A percentile compares a stretch with the other conserved stretches of the same genome.
Evolutionary conservation across 257 asterid genomes (phyloP).

Genomic region (Fraxinus cuspidata): DNA sequence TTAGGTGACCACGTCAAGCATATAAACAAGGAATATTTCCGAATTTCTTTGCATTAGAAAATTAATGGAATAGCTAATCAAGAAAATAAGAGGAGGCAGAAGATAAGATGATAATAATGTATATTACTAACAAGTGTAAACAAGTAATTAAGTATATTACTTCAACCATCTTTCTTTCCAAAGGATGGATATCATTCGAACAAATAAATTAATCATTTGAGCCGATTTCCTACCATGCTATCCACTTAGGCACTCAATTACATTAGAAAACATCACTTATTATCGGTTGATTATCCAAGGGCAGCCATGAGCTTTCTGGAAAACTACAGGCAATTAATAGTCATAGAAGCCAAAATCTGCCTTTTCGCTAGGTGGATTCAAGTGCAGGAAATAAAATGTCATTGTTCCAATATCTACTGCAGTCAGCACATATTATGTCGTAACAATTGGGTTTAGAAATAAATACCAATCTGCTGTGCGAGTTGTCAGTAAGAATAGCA

Average conservation of each 20-base stretch:
- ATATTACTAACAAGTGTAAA: neutral
- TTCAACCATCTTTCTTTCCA: neutral
- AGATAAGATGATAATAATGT: neutral
- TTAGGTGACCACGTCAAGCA: neutral
- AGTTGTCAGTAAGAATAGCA: slow-evolving; percentile 89
- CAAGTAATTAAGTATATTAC: no score
- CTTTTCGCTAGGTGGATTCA: neutral
- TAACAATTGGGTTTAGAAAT: neutral
- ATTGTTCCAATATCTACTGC: neutral
- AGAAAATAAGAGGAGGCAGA: neutral
- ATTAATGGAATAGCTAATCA: neutral
- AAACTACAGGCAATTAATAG: neutral
- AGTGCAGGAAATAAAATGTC: neutral
- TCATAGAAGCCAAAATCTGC: neutral
- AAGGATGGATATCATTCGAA: neutral
- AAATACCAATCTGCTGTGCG: slow-evolving; percentile 96
- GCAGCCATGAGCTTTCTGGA: neutral
- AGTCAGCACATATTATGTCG: neutral
- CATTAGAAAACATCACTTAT: neutral
- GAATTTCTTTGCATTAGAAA: neutral
- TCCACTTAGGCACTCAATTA: neutral
- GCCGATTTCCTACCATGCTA: neutral
- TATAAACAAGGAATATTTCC: no score
- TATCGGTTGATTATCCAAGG: neutral
- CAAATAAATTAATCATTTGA: neutral